phyloP scores from a whole-genome alignment of 148 eudicot species.

The Diospyros lotus region DNA sequence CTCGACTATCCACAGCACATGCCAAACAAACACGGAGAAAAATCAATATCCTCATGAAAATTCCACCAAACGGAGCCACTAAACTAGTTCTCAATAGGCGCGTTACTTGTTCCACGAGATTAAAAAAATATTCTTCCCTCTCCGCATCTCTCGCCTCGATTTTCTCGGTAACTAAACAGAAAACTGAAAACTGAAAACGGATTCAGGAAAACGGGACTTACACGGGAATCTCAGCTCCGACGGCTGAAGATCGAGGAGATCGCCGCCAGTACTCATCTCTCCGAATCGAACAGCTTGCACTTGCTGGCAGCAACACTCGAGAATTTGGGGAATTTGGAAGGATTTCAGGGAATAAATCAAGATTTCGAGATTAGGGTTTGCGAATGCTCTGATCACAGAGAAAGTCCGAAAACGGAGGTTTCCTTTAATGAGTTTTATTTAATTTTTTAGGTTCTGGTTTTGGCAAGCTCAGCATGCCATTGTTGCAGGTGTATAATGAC shows the following conservation, averaged over 20 bases:
- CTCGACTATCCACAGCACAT: conserved; percentile 37
- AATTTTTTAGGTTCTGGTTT: too few relatives aligned
- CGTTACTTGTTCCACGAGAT: background rate
- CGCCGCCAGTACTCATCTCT: conserved; percentile 52
- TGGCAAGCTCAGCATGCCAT: too few relatives aligned
- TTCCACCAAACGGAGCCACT: background rate
- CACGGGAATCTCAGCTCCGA: conserved; percentile 66
- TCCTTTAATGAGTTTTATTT: too few relatives aligned
- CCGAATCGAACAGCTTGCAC: background rate
- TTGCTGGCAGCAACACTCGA: background rate
- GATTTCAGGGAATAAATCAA: background rate
- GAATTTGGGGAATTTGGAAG: background rate
- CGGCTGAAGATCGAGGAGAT: conserved; percentile 57
- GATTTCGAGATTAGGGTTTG: background rate
- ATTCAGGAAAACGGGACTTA: conserved; percentile 26
- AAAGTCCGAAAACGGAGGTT: too few relatives aligned
- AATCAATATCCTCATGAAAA: conserved; percentile 18
- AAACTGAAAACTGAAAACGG: background rate
- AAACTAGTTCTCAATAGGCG: too few relatives aligned
- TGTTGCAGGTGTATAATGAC: too few relatives aligned
- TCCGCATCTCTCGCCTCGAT: background rate
- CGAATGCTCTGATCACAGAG: background rate
- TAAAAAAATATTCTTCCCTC: background rate
- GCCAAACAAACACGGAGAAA: conserved; percentile 22
- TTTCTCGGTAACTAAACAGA: conserved; percentile 6